Evolutionary conservation across 345 rosid species (phyloP), one percentile per base, ranked within the genome.

Genomic region (Adansonia digitata): DNA sequence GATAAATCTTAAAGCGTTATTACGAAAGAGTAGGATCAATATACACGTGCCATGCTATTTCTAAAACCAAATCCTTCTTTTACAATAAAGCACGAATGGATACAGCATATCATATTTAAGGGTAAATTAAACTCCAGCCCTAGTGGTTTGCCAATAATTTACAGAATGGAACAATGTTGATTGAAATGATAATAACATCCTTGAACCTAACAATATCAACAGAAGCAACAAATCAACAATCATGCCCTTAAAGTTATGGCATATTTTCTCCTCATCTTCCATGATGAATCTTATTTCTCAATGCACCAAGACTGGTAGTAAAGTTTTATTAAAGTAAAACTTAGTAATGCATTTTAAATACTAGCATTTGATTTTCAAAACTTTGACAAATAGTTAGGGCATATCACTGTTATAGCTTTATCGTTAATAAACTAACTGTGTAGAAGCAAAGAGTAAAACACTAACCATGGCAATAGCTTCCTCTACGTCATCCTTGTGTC

Each of bases 401-500:
- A 20, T 11, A 29, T 65, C 51, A 40, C 5, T 40, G 4, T 49
- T 18, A 37, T 7, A 53, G 27, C 15, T 0, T 55, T 40, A 55
- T 3, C 22, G 34, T 29, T 51, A 67, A 66, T 14, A 37, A 59
- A 35, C 8, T 57, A 48, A 12, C 31, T 17, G 2, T n/a, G 46
- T 27, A 74, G 43, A 42, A 46, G 18, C 17, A 22, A 65, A 65
- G 17, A 22, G 70, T 20, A 68, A 18, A 60, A 71, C 65, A 84
- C 94, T 70, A 79, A 93, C 98, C 97, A 93, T 96, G 34, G 91
- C 73, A 78, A 93, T 89, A 80, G 99, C 98, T 76, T 90, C 98
- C 83, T 86, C 93, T 56, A 93, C 97, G 73, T 96, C 97, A 81
- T 96, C 99, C 85, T 93, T 96, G 89, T 93, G 92, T 82, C 88